Base-by-base conservation (phyloP, 495 filamentous ascomycete species). In the Hyaloscypha hepaticicola region DNA sequence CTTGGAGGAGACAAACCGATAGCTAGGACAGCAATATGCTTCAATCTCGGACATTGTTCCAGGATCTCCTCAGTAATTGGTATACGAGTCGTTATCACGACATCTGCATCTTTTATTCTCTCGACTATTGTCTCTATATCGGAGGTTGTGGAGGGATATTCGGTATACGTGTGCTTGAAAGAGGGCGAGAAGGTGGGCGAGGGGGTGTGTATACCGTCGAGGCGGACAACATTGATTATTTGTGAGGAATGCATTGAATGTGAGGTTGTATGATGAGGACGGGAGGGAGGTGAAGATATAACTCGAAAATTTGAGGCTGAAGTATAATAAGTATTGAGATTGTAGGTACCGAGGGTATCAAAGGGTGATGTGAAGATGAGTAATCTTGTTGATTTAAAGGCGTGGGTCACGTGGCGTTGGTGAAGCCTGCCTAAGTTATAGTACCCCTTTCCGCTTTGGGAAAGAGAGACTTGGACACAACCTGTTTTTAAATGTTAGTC, bases 1-100 rank as follows among this genome's bases (percentile, higher is more conserved):
- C 5, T 5, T 11, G 48, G 7, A 16, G n/a, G 48, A 21, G 16
- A 53, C 21, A 25, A 25, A 53, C 50, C 50, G 0, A 80, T 80
- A 0, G 82, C 82, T 63, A 81, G 76, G 24, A 81, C 72, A 25
- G 78, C 75, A n/a, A 86, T 65, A 22, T 83, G 73, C 31, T 77
- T 77, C 5, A 86, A 74, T 0, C 69, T 62, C 7, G 79, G 76
- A n/a, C 72, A 72, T 21, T 26, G 16, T 2, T 29, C 31, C 50
- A 84, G 73, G 0, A 72, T 71, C 24, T 60, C 71, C 2, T 80
- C 74, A 1, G 74, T 66, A 14, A 87, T 52, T 6, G 69, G 74
- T 12, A 76, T 69, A 0, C 75, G 72, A 1, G 77, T 82, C 6
- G 74, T 72, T 55, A 84, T 77, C 14, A 80, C 56, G 34, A 86